phyloP scores from a whole-genome alignment of 257 asterid species.

The Solanum neorickii region DNA sequence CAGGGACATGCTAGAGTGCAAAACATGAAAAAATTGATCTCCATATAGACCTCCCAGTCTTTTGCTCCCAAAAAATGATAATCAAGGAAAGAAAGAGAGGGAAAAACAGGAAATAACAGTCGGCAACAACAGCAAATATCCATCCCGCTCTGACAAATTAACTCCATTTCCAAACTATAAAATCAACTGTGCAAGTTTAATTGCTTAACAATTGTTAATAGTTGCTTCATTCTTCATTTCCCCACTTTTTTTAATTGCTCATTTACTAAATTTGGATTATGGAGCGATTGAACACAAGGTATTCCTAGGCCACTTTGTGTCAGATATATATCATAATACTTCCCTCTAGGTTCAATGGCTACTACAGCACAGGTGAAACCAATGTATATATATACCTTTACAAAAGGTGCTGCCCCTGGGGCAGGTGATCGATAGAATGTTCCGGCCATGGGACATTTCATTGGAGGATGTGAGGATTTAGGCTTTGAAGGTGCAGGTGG shows the following conservation, averaged over 20 bases:
- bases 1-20: background rate
- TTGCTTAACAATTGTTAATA: background rate
- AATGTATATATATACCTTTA: slow-evolving; percentile 27
- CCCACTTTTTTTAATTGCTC: background rate
- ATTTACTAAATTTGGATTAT: background rate
- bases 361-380: background rate
- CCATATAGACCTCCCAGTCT: background rate
- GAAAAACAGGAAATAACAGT: background rate
- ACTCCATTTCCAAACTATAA: background rate
- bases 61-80: background rate
- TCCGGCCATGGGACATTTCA: slow-evolving; percentile 67
- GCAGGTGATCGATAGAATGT: slow-evolving; percentile 51
- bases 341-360: too few species aligned
- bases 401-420: slow-evolving; percentile 56
- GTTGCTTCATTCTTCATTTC: background rate
- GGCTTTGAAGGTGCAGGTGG: slow-evolving; percentile 31
- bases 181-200: background rate
- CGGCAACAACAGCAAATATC: background rate
- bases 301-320: too few species aligned
- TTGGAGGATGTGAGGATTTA: slow-evolving; percentile 51
- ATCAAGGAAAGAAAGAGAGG: background rate
- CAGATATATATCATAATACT: too few species aligned
- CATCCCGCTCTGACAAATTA: background rate
- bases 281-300: background rate
- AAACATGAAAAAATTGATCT: background rate